Conservation (phyloP, 768 basidiomycete species). For the Hortiboletus flavorubellus region DNA sequence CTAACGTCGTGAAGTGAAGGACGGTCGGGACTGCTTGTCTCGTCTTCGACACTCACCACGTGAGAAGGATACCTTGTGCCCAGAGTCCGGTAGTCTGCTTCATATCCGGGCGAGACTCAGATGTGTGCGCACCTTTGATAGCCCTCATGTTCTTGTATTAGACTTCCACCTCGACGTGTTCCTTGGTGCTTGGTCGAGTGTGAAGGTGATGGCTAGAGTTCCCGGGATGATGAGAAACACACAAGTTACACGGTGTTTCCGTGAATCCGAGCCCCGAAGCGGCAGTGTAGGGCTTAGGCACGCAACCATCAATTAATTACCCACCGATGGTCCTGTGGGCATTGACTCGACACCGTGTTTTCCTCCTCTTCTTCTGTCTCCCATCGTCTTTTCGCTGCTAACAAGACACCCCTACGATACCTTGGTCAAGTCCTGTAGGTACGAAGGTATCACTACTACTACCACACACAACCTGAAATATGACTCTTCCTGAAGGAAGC, state of each 20-base stretch:
- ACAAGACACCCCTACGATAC: slow-evolving; percentile 12
- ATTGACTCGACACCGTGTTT: not conserved
- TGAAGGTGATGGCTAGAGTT: slow-evolving; percentile 1
- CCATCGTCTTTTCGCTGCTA: slow-evolving; percentile 2
- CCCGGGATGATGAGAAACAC: slow-evolving; percentile 16
- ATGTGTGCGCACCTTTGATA: slow-evolving; percentile 49
- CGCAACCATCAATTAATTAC: too few species aligned
- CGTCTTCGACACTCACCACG: slow-evolving; percentile 45
- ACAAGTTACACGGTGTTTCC: not conserved
- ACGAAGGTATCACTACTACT: not conserved
- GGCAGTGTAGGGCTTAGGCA: too few species aligned
- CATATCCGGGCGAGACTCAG: slow-evolving; percentile 1
- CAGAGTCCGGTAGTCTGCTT: slow-evolving; percentile 1
- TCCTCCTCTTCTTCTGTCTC: not conserved
- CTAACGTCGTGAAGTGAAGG: slow-evolving; percentile 34
- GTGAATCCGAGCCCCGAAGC: too few species aligned
- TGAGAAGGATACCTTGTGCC: slow-evolving; percentile 56
- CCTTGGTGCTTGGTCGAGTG: not conserved
- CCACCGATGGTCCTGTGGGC: slow-evolving; percentile 7
- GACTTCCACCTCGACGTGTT: not conserved
- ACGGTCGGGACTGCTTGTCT: not conserved
- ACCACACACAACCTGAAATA: too few species aligned
- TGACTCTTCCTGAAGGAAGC: slow-evolving; percentile 7
- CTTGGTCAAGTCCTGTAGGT: slow-evolving; percentile 20
- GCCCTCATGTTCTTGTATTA: slow-evolving; percentile 47